phyloP scores from a whole-genome alignment of 805 yeast genomes.

The Brettanomyces custersianus region DNA sequence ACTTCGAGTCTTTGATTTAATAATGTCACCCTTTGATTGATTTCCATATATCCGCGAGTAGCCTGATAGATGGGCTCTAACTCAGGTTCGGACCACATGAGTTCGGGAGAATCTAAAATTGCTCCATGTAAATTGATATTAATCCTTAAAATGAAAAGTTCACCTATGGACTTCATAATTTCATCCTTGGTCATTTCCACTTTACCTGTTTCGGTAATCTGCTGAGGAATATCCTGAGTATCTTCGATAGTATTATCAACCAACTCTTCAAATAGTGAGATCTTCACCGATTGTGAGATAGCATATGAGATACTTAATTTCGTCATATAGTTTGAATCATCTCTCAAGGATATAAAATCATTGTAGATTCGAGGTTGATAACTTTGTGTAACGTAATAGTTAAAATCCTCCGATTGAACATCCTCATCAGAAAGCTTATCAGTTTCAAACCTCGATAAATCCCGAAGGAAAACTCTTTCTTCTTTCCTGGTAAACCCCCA shows the following conservation, averaged over 20 bases:
- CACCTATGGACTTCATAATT: constrained; percentile 96
- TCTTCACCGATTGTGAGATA: constrained; percentile 89
- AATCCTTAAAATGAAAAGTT: constrained; percentile 77
- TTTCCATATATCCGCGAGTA: constrained; percentile 89
- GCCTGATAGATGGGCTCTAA: constrained; percentile 97
- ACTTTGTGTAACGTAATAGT: constrained; percentile 85
- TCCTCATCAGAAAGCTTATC: constrained; percentile 90
- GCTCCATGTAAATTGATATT: constrained; percentile 80
- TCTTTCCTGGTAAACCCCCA: constrained; percentile 92
- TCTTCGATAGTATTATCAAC: constrained; percentile 96
- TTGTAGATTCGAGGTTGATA: constrained; percentile 95
- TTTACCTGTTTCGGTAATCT: constrained; percentile 89
- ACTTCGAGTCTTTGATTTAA: constrained; percentile 91
- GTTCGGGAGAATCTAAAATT: constrained; percentile 90
- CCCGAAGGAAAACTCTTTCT: constrained; percentile 72
- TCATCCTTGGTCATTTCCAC: constrained; percentile 91
- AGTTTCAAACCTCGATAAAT: constrained; percentile 82
- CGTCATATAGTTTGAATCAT: constrained; percentile 83
- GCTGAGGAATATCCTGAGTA: constrained; percentile 94
- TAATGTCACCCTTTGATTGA: constrained; percentile 85
- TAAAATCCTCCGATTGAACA: constrained; percentile 89
- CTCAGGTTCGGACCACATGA: constrained; percentile 99
- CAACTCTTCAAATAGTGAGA: constrained; percentile 88
- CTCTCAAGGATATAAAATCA: constrained; percentile 88
- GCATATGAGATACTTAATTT: constrained; percentile 94